These are phyloP conservation scores for Kuraishia hungarica DNA, from an alignment of 805 yeast genomes.

Conservation along the genomic window DNA sequence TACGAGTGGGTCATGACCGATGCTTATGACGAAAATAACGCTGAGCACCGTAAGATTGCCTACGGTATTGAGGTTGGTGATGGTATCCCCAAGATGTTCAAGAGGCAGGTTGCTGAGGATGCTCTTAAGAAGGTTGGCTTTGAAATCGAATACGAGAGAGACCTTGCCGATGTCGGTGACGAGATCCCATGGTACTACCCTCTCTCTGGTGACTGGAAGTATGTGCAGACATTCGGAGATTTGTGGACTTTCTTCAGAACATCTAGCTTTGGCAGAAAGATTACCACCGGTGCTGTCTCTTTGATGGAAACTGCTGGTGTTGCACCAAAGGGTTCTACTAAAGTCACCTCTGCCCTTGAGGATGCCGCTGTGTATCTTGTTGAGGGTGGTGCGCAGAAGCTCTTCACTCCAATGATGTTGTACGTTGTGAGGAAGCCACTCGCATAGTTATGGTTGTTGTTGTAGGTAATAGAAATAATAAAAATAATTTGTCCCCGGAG, in stretches of 20 bases:
- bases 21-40: conserved; percentile 75
- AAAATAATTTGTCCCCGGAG: neutral
- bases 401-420: conserved; percentile 98
- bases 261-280: conserved; percentile 72
- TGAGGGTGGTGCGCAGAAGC: conserved; percentile 80
- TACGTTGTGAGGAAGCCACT: conserved; percentile 81
- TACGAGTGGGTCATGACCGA: conserved; percentile 99
- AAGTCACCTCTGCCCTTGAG: conserved; percentile 89
- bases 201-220: conserved; percentile 87
- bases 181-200: conserved; percentile 98
- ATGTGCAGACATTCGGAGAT: conserved; percentile 73
- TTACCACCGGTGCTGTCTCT: conserved; percentile 76
- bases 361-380: conserved; percentile 95
- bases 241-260: conserved; percentile 83
- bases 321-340: conserved; percentile 87
- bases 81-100: conserved; percentile 97
- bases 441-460: neutral
- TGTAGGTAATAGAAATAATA: neutral
- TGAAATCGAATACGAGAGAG: conserved; percentile 64
- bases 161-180: conserved; percentile 76
- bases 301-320: conserved; percentile 76
- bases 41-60: conserved; percentile 87
- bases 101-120: conserved; percentile 73
- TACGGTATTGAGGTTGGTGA: conserved; percentile 98
- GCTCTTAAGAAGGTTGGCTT: conserved; percentile 87